Evolutionary conservation across 2,329 filamentous ascomycete species (phyloP).

Genomic region (Beauveria scarabaeidicola): DNA sequence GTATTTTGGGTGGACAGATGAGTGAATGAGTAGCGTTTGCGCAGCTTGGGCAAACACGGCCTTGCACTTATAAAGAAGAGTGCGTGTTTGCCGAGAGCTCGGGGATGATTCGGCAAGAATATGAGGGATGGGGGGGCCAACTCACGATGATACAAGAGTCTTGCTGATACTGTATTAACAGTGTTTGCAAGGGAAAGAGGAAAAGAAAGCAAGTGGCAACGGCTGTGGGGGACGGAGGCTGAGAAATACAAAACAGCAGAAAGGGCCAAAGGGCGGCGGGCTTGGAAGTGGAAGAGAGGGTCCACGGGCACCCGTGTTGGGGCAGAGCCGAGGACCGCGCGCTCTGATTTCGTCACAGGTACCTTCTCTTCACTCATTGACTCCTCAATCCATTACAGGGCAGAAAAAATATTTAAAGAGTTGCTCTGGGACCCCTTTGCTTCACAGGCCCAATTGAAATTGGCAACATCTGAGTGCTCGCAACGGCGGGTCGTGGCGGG

Average conservation of each 20-base stretch:
- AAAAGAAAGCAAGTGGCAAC: background rate
- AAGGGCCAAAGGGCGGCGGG: background rate
- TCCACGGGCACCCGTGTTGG: background rate
- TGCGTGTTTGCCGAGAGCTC: background rate
- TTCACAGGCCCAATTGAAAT: conserved; percentile 7
- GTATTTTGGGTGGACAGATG: background rate
- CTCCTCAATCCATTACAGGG: background rate
- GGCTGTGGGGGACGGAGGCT: conserved; percentile 4
- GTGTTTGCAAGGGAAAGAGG: conserved; percentile 5
- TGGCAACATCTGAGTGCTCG: background rate
- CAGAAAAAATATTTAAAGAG: background rate
- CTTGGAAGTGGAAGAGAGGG: background rate
- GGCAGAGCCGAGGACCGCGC: conserved; percentile 4
- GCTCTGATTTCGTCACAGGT: background rate
- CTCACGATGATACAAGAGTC: conserved; percentile 5
- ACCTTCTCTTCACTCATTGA: background rate
- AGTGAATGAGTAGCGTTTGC: background rate
- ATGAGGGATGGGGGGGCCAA: background rate
- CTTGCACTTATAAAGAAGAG: background rate
- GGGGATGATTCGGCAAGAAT: background rate
- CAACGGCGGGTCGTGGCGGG: background rate
- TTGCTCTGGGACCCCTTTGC: background rate
- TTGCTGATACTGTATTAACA: background rate
- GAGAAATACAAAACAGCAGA: conserved; percentile 26
- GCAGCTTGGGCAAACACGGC: background rate